These are phyloP conservation scores for Coniochaeta sp. DNA, from an alignment of 2,329 filamentous ascomycete species.

Conservation along the genomic window DNA sequence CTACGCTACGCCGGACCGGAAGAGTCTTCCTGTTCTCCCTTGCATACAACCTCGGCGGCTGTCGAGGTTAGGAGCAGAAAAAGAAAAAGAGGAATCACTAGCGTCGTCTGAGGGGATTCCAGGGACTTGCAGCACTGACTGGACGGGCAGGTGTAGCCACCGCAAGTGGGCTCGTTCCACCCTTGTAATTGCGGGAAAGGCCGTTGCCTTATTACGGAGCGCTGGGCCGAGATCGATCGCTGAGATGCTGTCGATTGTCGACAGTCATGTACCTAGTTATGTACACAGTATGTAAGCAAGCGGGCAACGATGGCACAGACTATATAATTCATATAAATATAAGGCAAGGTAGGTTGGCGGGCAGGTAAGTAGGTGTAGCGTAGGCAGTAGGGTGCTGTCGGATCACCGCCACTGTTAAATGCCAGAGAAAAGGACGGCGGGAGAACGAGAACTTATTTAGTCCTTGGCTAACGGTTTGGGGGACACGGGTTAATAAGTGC, in stretches of 20 bases:
- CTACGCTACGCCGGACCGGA: background rate
- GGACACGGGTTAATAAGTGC: background rate
- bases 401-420: background rate
- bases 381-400: no score
- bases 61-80: background rate
- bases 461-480: background rate
- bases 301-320: background rate
- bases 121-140: background rate
- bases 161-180: conserved; percentile 1
- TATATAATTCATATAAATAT: background rate
- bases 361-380: background rate
- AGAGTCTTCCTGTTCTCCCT: background rate
- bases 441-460: background rate
- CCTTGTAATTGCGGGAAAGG: background rate
- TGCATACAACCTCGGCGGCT: background rate
- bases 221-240: conserved; percentile 1
- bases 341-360: background rate
- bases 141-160: background rate
- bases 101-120: background rate
- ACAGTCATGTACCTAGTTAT: background rate
- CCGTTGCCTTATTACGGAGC: conserved; percentile 1
- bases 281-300: background rate
- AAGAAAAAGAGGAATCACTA: background rate
- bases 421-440: background rate
- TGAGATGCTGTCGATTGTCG: background rate